phyloP scores from a whole-genome alignment of 2,329 filamentous ascomycete species.

The Ambrosiella beaveri region DNA sequence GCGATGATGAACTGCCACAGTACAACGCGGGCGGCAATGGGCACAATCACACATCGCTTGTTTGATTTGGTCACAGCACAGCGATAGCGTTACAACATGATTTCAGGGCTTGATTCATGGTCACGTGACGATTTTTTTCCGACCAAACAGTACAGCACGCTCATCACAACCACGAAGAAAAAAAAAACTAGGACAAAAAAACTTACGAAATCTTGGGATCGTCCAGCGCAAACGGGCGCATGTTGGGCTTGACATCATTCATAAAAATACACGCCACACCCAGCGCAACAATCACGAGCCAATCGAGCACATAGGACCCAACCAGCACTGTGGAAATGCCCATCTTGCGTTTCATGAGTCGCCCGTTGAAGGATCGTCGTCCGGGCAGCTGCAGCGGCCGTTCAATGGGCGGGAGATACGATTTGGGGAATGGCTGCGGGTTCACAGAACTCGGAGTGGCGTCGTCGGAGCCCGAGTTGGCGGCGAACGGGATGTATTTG shows the following conservation, averaged over 20 bases:
- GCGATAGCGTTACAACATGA: too few species aligned
- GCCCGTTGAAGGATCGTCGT: background rate
- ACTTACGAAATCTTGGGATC: constrained; percentile 47
- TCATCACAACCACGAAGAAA: background rate
- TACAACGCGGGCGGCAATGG: too few species aligned
- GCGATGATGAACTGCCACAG: too few species aligned
- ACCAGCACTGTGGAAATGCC: constrained; percentile 21
- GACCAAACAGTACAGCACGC: background rate
- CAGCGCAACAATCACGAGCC: constrained; percentile 47
- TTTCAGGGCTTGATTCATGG: background rate
- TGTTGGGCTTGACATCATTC: constrained; percentile 42
- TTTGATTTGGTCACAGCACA: too few species aligned
- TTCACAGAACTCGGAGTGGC: background rate
- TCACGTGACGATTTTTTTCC: constrained; percentile 4
- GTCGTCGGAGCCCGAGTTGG: background rate
- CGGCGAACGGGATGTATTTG: background rate
- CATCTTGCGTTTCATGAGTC: constrained; percentile 2
- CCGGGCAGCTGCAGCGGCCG: constrained; percentile 4
- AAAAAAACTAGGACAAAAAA: background rate
- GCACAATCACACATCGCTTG: too few species aligned
- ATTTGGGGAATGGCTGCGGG: background rate
- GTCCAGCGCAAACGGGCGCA: constrained; percentile 50
- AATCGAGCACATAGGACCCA: constrained; percentile 57
- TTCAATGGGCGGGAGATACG: constrained; percentile 2
- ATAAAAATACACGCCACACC: constrained; percentile 42